Evolutionary conservation across 768 basidiomycete species (phyloP).

Genomic region (Collybiopsis confluens): DNA sequence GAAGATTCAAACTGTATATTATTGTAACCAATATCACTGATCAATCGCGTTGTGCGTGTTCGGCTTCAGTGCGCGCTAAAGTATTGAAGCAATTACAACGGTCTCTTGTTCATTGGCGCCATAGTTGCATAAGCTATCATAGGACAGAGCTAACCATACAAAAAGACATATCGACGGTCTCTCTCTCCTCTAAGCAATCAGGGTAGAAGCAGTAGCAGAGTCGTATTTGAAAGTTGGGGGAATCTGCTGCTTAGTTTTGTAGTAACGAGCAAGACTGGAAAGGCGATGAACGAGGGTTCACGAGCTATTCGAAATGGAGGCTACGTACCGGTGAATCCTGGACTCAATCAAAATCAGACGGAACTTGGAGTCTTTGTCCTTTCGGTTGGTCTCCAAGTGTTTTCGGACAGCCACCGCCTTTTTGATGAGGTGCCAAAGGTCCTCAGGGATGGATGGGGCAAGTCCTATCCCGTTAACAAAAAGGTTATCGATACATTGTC

Average conservation of each 20-base stretch:
- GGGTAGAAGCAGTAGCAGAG: constrained; percentile 87
- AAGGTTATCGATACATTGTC: not conserved
- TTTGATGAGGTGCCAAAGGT: constrained; percentile 99
- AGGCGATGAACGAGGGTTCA: not conserved
- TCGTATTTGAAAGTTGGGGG: constrained; percentile 99
- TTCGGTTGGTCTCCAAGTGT: constrained; percentile 96
- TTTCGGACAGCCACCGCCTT: constrained; percentile 99
- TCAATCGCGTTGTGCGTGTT: too few species aligned
- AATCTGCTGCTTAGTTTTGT: constrained; percentile 98
- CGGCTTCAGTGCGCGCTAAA: too few species aligned
- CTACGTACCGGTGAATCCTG: constrained; percentile 74
- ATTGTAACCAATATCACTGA: too few species aligned
- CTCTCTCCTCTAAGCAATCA: constrained; percentile 65
- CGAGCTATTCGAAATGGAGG: not conserved
- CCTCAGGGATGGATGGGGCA: constrained; percentile 96
- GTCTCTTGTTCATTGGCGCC: too few species aligned
- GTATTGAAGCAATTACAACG: too few species aligned
- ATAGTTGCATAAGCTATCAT: too few species aligned
- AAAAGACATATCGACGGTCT: too few species aligned
- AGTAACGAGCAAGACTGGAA: constrained; percentile 82
- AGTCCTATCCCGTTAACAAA: constrained; percentile 72
- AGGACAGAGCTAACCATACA: too few species aligned
- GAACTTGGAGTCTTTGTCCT: constrained; percentile 97
- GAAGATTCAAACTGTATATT: too few species aligned
- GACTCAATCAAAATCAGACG: constrained; percentile 96